These are phyloP conservation scores for Limnanthes douglasii DNA, from an alignment of 345 rosid genomes.

Conservation along the genomic window DNA sequence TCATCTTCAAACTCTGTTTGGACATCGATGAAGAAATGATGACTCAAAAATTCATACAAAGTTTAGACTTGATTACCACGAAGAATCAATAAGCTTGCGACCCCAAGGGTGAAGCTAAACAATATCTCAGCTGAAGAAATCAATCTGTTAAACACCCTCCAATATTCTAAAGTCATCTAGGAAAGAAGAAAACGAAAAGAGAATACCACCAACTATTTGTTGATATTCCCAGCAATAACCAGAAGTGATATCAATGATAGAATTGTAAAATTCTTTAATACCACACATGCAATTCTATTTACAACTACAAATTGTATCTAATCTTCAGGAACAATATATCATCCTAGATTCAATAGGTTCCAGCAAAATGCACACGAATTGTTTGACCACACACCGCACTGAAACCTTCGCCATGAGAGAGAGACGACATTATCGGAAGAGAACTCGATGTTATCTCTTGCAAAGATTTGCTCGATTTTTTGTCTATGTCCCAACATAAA, in stretches of 20 bases:
- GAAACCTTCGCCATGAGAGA: conserved; percentile 82
- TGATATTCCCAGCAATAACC: conserved; percentile 23
- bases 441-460: conserved; percentile 8
- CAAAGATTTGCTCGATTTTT: conserved; percentile 12
- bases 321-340: conserved; percentile 46
- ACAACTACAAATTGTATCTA: conserved; percentile 31
- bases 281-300: conserved; percentile 15
- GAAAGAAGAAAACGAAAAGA: too few species aligned
- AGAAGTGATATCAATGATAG: conserved; percentile 15
- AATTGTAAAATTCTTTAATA: conserved; percentile 16
- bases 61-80: too few species aligned
- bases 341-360: conserved; percentile 29
- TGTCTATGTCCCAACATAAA: conserved; percentile 63
- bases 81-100: too few species aligned
- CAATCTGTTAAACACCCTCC: too few species aligned
- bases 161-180: too few species aligned
- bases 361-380: conserved; percentile 64
- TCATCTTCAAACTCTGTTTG: too few species aligned
- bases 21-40: too few species aligned
- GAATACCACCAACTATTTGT: neutral
- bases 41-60: too few species aligned
- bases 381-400: conserved; percentile 72
- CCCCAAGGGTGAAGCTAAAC: too few species aligned
- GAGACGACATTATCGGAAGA: conserved; percentile 48
- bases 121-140: too few species aligned